Conservation (phyloP, 2,329 filamentous ascomycete genomes). For the Talaromyces rugulosus region DNA sequence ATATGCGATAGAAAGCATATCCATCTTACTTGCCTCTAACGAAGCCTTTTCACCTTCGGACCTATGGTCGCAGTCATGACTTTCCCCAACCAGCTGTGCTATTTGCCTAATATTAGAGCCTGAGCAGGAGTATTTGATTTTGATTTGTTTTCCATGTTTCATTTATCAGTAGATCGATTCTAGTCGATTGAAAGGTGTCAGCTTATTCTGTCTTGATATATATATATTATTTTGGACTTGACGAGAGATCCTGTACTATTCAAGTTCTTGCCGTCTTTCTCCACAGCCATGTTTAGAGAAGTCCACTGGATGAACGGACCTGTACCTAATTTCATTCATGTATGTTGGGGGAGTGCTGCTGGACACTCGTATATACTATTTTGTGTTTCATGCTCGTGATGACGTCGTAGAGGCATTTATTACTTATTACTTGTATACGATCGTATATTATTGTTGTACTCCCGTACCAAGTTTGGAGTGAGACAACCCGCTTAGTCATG, state of each 20-base stretch:
- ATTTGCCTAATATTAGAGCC: not conserved
- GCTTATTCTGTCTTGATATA: not conserved
- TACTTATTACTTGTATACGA: not conserved
- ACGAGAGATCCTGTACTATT: not conserved
- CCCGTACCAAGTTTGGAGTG: not conserved
- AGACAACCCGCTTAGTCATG: not conserved
- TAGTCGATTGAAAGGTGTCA: not conserved
- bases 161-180: not conserved
- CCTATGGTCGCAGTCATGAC: not conserved
- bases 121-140: not conserved
- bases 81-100: not conserved
- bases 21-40: conserved; percentile 15
- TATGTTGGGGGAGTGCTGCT: not conserved
- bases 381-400: not conserved
- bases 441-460: too few relatives aligned
- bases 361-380: not conserved
- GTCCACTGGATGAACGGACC: not conserved
- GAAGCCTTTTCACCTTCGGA: conserved; percentile 11
- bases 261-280: not conserved
- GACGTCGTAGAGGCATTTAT: not conserved
- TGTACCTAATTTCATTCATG: not conserved
- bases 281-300: not conserved
- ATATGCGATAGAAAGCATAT: conserved; percentile 32
- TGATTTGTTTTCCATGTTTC: not conserved
- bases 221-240: not conserved